phyloP scores from a whole-genome alignment of 495 filamentous ascomycete genomes.

The Chaetomium tenue region DNA sequence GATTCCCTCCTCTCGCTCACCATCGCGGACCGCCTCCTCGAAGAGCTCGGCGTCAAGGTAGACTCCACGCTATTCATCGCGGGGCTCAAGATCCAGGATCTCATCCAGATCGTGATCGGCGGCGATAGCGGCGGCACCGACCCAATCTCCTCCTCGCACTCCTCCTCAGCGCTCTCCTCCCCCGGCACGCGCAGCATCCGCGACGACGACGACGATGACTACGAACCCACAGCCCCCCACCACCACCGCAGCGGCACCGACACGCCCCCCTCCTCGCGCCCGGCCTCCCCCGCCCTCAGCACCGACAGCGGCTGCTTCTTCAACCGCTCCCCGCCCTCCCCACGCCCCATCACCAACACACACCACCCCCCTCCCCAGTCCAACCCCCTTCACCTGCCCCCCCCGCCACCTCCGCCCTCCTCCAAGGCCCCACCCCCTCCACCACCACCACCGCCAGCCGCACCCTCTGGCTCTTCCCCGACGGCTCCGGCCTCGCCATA shows the following conservation, averaged over 20 bases:
- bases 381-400: background rate
- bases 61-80: constrained; percentile 29
- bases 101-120: background rate
- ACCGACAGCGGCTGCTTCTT: background rate
- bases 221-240: background rate
- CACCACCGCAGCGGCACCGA: background rate
- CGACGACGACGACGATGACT: background rate
- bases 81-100: constrained; percentile 44
- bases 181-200: background rate
- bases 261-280: background rate
- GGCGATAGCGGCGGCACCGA: background rate
- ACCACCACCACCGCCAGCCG: constrained; percentile 34
- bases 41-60: background rate
- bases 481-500: constrained; percentile 60
- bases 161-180: background rate
- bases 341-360: background rate
- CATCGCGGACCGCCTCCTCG: background rate
- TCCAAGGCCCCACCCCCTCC: constrained; percentile 51
- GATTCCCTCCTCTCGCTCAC: constrained; percentile 47
- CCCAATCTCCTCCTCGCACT: background rate
- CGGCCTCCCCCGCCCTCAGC: background rate
- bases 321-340: too few species aligned
- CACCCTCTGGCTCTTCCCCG: constrained; percentile 60
- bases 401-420: constrained; percentile 41
- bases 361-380: background rate